A percentile compares a stretch with the other conserved stretches of the same genome.
Evolutionary conservation across 495 filamentous ascomycete genomes (phyloP).

Genomic region (Amphirosellinia nigrospora): DNA sequence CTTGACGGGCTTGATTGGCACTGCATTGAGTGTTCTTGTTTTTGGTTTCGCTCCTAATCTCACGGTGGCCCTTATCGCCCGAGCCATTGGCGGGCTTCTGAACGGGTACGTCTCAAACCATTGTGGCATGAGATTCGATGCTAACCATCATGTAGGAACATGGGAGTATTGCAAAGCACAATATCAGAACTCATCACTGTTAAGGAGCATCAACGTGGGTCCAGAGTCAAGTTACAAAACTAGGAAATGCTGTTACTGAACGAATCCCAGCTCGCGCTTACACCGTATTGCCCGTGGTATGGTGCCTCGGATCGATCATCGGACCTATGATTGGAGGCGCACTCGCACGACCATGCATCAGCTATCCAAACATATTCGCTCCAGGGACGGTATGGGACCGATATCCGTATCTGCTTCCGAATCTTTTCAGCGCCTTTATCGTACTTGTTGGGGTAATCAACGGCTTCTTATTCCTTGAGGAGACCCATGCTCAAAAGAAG

Average conservation of each 20-base stretch:
- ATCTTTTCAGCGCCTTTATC: slow-evolving; percentile 83
- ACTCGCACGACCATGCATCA: slow-evolving; percentile 83
- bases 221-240: neutral
- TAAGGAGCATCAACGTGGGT: slow-evolving; percentile 87
- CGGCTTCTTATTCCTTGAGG: slow-evolving; percentile 90
- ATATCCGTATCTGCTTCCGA: slow-evolving; percentile 92
- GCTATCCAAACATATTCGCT: slow-evolving; percentile 77
- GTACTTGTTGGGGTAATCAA: slow-evolving; percentile 79
- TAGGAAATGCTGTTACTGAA: slow-evolving; percentile 33
- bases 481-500: slow-evolving; percentile 89
- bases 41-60: slow-evolving; percentile 92
- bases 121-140: neutral
- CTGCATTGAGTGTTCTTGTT: slow-evolving; percentile 88
- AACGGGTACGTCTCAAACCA: slow-evolving; percentile 72
- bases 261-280: slow-evolving; percentile 74
- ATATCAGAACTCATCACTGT: slow-evolving; percentile 90
- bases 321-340: slow-evolving; percentile 90
- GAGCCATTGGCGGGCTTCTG: slow-evolving; percentile 86
- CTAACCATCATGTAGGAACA: slow-evolving; percentile 63
- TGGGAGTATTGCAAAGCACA: slow-evolving; percentile 93
- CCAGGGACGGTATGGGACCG: slow-evolving; percentile 77
- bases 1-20: slow-evolving; percentile 84
- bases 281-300: slow-evolving; percentile 96
- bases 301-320: slow-evolving; percentile 88
- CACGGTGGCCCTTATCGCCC: slow-evolving; percentile 80